Base-by-base conservation (phyloP, 495 filamentous ascomycete genomes). In the Aspergillus wentii region DNA sequence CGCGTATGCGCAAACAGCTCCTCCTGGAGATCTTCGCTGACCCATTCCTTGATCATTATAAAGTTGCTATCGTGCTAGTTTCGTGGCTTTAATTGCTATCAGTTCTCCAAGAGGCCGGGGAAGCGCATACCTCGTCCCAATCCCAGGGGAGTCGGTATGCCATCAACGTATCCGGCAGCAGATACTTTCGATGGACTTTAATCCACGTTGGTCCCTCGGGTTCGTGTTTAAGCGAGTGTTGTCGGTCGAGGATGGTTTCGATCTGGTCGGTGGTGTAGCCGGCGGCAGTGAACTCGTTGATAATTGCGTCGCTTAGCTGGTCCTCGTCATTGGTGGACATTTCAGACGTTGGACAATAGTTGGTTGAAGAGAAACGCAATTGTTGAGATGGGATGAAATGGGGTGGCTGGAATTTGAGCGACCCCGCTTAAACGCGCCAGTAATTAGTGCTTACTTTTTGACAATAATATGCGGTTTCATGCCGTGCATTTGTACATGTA, bases 41-140 rank as follows among this genome's bases (percentile, higher is more conserved):
- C 75, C 76, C 74, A 82, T 42, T 73, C 67, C 54, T 80, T 79
- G 63, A 85, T 80, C 17, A 85, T 42, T 22, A 85, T 60, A 41
- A 73, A 83, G 16, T 78, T 70, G 19, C 71, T 68, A 46, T 85
- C 76, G 65, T 78, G 43, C 43, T 48, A 33, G 16, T 11, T 6
- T 5, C n/a, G n/a, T n/a, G n/a, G n/a, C n/a, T 25, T 5, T 25
- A 25, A 25, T 25, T 25, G 10, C 6, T 10, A 25, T 6, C 5
- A 25, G 5, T 10, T 26, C 2, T 7, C 1, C 23, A 1, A 13
- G n/a, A n/a, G 18, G 9, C 13, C 22, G 22, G 16, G 23, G 2
- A 32, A 18, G 20, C 15, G 18, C 49, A 35, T 49, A 56, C 52
- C 29, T 43, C 28, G 26, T 56, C 52, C 52, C 51, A 64, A 5